These are phyloP conservation scores for Globisporangium solare DNA, from an alignment of 352 stramenopile species.

Conservation along the genomic window DNA sequence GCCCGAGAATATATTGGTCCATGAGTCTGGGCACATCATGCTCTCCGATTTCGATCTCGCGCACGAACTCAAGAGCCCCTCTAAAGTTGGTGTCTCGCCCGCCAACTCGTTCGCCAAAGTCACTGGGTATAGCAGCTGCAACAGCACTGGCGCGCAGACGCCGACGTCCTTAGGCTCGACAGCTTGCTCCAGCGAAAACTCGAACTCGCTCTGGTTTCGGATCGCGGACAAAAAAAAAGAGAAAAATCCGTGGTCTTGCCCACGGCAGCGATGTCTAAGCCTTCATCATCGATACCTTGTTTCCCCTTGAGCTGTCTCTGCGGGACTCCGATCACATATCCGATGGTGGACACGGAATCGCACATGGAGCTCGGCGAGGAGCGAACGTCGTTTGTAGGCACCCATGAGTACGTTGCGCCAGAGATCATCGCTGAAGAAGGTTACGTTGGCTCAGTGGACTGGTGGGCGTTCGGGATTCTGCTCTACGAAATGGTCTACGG, in stretches of 20 bases:
- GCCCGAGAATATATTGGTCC: constrained; percentile 73
- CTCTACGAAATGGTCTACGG: constrained; percentile 61
- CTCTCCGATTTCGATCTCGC: constrained; percentile 59
- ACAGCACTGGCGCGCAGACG: not conserved
- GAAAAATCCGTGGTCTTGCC: constrained; percentile 3
- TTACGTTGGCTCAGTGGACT: constrained; percentile 58
- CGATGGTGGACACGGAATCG: constrained; percentile 48
- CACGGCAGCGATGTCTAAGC: not conserved
- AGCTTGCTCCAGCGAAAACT: constrained; percentile 6
- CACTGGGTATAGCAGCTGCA: constrained; percentile 9
- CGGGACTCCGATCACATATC: constrained; percentile 20
- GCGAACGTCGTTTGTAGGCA: constrained; percentile 49
- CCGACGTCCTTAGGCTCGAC: not conserved
- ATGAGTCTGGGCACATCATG: constrained; percentile 56
- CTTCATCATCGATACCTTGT: constrained; percentile 13
- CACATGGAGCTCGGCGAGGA: constrained; percentile 37
- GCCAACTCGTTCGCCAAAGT: constrained; percentile 9
- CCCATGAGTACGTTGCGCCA: constrained; percentile 59
- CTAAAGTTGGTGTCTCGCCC: constrained; percentile 8
- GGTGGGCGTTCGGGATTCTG: constrained; percentile 62
- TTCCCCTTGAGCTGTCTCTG: constrained; percentile 20
- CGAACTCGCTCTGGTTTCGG: constrained; percentile 21
- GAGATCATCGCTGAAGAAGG: constrained; percentile 59
- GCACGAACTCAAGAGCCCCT: constrained; percentile 20
- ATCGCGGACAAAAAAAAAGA: constrained; percentile 13